Percentiles rank a stretch among this genome's conserved stretches.
Evolutionary conservation across 106 monocot genomes (phyloP).

Genomic region (Apostasia ramifera): DNA sequence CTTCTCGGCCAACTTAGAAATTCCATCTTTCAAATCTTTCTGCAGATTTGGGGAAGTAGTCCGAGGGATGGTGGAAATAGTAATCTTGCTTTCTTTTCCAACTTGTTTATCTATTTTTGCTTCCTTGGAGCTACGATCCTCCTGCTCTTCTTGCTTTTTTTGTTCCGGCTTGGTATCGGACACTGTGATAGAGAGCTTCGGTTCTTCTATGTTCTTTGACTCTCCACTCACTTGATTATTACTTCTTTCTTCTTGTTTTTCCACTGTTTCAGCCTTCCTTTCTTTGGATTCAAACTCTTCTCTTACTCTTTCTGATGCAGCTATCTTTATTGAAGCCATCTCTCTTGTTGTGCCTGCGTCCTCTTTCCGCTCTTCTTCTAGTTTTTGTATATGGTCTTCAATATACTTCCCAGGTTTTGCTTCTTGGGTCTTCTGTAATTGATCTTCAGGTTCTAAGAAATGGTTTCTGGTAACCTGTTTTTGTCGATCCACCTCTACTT

Average conservation of each 20-base stretch:
- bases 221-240: neutral
- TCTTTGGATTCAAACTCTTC: constrained; percentile 3
- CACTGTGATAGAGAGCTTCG: neutral
- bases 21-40: constrained; percentile 43
- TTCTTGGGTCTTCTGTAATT: neutral
- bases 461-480: neutral
- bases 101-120: neutral
- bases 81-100: constrained; percentile 16
- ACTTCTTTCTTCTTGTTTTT: neutral
- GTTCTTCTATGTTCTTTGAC: neutral
- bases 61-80: constrained; percentile 19
- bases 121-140: neutral
- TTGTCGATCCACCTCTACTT: neutral
- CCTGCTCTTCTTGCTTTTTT: neutral
- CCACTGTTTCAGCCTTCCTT: neutral
- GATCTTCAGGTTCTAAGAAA: constrained; percentile 4
- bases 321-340: neutral
- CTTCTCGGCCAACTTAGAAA: constrained; percentile 33
- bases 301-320: neutral
- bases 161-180: neutral
- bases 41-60: constrained; percentile 9
- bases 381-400: neutral
- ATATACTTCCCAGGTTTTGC: neutral
- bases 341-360: neutral
- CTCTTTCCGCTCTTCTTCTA: constrained; percentile 2